Base-by-base conservation (phyloP, 495 filamentous ascomycete species). In the Daldinia concentrica region DNA sequence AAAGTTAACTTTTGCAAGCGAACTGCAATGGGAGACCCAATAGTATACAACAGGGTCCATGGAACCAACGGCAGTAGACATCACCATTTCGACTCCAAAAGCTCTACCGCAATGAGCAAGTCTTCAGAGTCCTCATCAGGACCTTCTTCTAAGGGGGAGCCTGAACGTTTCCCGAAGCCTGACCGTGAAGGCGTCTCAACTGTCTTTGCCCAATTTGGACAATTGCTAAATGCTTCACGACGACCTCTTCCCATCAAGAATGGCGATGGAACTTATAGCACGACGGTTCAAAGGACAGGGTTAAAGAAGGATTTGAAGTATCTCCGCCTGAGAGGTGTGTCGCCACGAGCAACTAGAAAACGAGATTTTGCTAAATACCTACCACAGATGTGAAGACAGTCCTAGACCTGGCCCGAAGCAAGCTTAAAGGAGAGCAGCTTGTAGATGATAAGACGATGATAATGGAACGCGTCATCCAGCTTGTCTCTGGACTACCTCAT, bases 381-480 rank as follows among this genome's bases (percentile, higher is more conserved):
- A 22, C 7, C 6, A 22, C 48, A 84, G 83, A 85, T 62, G 56
- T 78, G 60, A 79, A 81, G 72, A 82, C 84, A 0, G 66, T 86
- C 19, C 62, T 68, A 41, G 72, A 72, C 7, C 68, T 85, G 32
- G 45, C 80, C 32, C 62, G 71, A 62, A 66, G 71, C 64, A 82
- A 81, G 76, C 6, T 84, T 26, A 83, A 78, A 64, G 80, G 83
- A 26, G 76, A 91, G 17, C 86, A 89, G 59, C 70, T 88, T 22
- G 69, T 81, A 0, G 89, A 93, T 69, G 92, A 95, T 77, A 94
- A 93, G 82, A 93, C 90, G 19, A 89, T 90, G 82, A 79, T 91
- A 64, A 93, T 93, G 90, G 92, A 94, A 75, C 83, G 84, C n/a
- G 83, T 90, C 57, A 92, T 93, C 73, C 90, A 92, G 80, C 85